Base-by-base conservation (phyloP, 1,139 yeast species). In the Magnusiomyces fungicola region DNA sequence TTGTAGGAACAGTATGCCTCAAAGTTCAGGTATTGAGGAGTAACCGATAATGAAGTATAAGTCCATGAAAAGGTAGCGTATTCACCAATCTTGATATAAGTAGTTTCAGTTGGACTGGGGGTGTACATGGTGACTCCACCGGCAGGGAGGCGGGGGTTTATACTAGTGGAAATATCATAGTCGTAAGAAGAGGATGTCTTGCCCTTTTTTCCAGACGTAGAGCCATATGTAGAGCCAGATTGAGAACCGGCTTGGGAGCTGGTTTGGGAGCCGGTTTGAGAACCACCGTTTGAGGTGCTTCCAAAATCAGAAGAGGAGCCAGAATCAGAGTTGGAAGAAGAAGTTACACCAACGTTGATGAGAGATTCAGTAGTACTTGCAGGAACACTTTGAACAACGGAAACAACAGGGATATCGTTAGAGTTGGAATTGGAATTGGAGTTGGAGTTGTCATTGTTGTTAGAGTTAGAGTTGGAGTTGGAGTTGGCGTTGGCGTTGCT, bases 31-130 rank as follows among this genome's bases (percentile, higher is more conserved):
- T 65, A 64, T 22, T 61, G 54, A 1, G 74, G 74, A 7, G 70
- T 64, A 22, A 67, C 61, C 1, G 55, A 48, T 14, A 70, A 60
- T 41, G 64, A 61, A 23, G 73, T 68, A 53, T 66, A 70, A 32
- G 64, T 58, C 74, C 74, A 70, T 25, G 65, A 61, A 52, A 70
- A 70, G 14, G 74, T 69, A 12, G 72, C 73, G 36, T 58, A 54
- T 16, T 64, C 64, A 3, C 74, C 74, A 38, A 67, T 58, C 53
- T 68, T 68, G 52, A 69, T 58, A 51, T 70, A 70, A 1, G 71
- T 66, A 2, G 63, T 53, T 25, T 58, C 60, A 10, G 71, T 66
- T 3, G 68, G 53, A 2, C 57, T 60, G 0, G 74, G 74, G 9
- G 67, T 60, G 9, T 57, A 43, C 53, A 70, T 51, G 3, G 66